Percentiles rank a stretch among this genome's conserved stretches.
Conservation (phyloP, 805 yeast species). For the Teunomyces gatunensis region DNA sequence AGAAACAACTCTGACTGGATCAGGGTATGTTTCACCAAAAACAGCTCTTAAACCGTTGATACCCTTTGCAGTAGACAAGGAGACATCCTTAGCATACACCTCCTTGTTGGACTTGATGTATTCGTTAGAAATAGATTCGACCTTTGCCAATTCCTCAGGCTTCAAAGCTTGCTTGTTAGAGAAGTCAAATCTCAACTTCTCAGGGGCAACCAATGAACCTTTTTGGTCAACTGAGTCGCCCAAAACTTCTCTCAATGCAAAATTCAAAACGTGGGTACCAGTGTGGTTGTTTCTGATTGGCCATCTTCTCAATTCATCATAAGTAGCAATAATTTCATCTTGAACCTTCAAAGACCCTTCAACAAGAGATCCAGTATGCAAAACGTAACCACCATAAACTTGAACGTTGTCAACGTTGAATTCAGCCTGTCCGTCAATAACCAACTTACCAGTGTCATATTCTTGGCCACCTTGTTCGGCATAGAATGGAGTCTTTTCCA, state of each 20-base stretch:
- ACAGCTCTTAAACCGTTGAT: conserved; percentile 93
- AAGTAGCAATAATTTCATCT: conserved; percentile 77
- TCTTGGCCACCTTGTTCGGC: conserved; percentile 99
- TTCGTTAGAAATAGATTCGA: conserved; percentile 72
- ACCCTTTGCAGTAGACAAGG: conserved; percentile 65
- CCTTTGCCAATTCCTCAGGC: conserved; percentile 64
- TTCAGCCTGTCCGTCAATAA: conserved; percentile 82
- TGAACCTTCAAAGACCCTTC: conserved; percentile 74
- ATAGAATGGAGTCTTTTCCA: conserved; percentile 91
- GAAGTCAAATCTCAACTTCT: conserved; percentile 93
- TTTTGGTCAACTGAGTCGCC: conserved; percentile 92
- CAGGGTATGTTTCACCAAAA: conserved; percentile 98
- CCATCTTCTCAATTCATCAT: conserved; percentile 92
- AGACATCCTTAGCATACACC: conserved; percentile 83
- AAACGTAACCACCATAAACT: conserved; percentile 87
- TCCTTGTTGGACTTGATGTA: conserved; percentile 66
- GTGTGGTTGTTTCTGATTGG: conserved; percentile 97
- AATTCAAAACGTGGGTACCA: conserved; percentile 93
- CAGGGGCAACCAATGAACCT: conserved; percentile 95
- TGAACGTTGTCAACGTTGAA: conserved; percentile 92
- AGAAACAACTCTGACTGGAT: conserved; percentile 97
- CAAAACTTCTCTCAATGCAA: conserved; percentile 78
- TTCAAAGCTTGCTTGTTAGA: conserved; percentile 86
- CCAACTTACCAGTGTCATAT: conserved; percentile 89
- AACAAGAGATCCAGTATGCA: conserved; percentile 83